A percentile compares a stretch with the other conserved stretches of the same genome.
Conservation (phyloP, 2,329 filamentous ascomycete genomes). For the Microdochium trichocladiopsis region DNA sequence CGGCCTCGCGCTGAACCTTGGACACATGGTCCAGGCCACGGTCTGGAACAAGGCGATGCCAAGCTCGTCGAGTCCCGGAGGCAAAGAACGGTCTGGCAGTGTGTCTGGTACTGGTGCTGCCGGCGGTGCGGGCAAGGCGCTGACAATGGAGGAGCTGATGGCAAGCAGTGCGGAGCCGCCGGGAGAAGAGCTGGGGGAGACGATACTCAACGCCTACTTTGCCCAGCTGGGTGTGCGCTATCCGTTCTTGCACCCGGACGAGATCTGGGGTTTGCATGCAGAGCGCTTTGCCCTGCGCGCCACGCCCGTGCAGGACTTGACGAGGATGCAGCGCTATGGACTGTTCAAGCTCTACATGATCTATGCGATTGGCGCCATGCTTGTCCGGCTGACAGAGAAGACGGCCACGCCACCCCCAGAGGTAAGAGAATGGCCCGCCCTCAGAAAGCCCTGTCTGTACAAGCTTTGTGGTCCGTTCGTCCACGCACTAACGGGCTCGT, state of each 20-base stretch:
- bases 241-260: slow-evolving; percentile 37
- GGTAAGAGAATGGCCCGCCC: slow-evolving; percentile 14
- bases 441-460: too few species aligned
- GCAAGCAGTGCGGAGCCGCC: slow-evolving; percentile 36
- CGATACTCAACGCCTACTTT: slow-evolving; percentile 36
- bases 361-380: slow-evolving; percentile 42
- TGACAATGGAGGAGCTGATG: slow-evolving; percentile 31
- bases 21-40: slow-evolving; percentile 45
- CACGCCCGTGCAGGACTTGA: slow-evolving; percentile 25
- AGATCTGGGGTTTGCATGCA: slow-evolving; percentile 35
- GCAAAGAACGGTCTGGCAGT: slow-evolving; percentile 20
- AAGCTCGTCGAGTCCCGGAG: slow-evolving; percentile 1
- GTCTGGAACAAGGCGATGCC: slow-evolving; percentile 45
- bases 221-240: slow-evolving; percentile 38
- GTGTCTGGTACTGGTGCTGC: slow-evolving; percentile 27
- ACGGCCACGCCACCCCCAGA: slow-evolving; percentile 29
- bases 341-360: slow-evolving; percentile 44
- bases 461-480: too few species aligned
- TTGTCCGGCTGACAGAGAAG: slow-evolving; percentile 38
- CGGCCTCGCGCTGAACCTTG: slow-evolving; percentile 38
- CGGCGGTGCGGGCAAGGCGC: slow-evolving; percentile 30
- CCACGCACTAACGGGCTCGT: too few species aligned
- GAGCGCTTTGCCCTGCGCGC: slow-evolving; percentile 27
- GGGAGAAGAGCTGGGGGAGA: slow-evolving; percentile 33
- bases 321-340: slow-evolving; percentile 27